These are phyloP conservation scores for Yamadazyma laniorum DNA, from an alignment of 805 yeast genomes.

Conservation along the genomic window DNA sequence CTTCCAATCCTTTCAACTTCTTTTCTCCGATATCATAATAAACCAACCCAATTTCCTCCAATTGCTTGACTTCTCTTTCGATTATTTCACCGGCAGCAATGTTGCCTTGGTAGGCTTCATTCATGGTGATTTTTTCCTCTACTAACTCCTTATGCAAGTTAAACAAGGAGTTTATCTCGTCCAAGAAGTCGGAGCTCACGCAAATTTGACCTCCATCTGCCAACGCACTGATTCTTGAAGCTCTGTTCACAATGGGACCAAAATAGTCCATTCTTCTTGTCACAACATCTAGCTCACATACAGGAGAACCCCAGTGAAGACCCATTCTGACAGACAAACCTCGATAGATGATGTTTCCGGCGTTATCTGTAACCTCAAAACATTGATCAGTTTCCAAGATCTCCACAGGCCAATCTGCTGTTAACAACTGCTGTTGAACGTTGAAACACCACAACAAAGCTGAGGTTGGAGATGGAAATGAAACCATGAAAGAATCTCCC, in stretches of 20 bases:
- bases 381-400: slow-evolving; percentile 84
- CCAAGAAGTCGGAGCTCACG: slow-evolving; percentile 75
- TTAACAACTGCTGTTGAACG: slow-evolving; percentile 77
- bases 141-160: slow-evolving; percentile 44
- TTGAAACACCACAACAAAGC: slow-evolving; percentile 94
- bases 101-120: slow-evolving; percentile 46
- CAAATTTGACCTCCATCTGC: slow-evolving; percentile 99
- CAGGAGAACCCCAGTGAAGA: slow-evolving; percentile 97
- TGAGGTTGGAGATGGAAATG: slow-evolving; percentile 87
- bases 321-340: slow-evolving; percentile 98
- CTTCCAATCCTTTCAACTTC: slow-evolving; percentile 90
- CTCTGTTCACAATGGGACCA: slow-evolving; percentile 97
- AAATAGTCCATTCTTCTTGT: slow-evolving; percentile 98
- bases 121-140: slow-evolving; percentile 23
- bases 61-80: slow-evolving; percentile 60
- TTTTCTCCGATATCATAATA: slow-evolving; percentile 76
- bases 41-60: slow-evolving; percentile 68
- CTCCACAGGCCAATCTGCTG: slow-evolving; percentile 95
- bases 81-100: slow-evolving; percentile 52
- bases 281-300: slow-evolving; percentile 90
- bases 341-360: slow-evolving; percentile 61
- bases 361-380: slow-evolving; percentile 67
- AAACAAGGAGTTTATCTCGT: slow-evolving; percentile 63
- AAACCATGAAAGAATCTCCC: slow-evolving; percentile 98
- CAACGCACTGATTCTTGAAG: slow-evolving; percentile 88